Evolutionary conservation across 1,284 basidiomycete species (phyloP).

Genomic region (Sporisorium iseilematis-ciliati): DNA sequence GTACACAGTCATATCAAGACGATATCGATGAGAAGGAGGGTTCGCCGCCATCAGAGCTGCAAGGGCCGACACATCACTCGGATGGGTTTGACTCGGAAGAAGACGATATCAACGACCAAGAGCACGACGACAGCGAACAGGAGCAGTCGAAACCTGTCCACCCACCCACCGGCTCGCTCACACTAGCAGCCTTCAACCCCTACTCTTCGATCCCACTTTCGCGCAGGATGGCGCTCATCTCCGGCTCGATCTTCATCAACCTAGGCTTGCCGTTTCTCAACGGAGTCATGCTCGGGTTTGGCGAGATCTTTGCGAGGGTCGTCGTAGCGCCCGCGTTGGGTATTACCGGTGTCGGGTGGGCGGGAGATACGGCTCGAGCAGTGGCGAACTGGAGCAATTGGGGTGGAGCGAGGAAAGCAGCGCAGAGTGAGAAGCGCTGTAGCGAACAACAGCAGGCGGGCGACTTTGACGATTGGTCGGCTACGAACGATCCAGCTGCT

Average conservation of each 20-base stretch:
- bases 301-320: slow-evolving; percentile 94
- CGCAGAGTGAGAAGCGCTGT: slow-evolving; percentile 12
- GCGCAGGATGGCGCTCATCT: slow-evolving; percentile 70
- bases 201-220: slow-evolving; percentile 44
- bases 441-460: slow-evolving; percentile 14
- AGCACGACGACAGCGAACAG: slow-evolving; percentile 3
- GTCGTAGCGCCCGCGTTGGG: slow-evolving; percentile 74
- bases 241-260: slow-evolving; percentile 90
- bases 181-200: slow-evolving; percentile 58
- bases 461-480: slow-evolving; percentile 45
- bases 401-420: slow-evolving; percentile 1
- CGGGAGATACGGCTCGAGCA: slow-evolving; percentile 39
- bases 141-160: slow-evolving; percentile 15
- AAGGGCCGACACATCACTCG: slow-evolving; percentile 7
- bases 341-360: slow-evolving; percentile 44
- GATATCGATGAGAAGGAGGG: slow-evolving; percentile 41
- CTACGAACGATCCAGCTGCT: slow-evolving; percentile 10
- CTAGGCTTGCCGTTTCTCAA: slow-evolving; percentile 93
- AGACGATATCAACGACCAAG: slow-evolving; percentile 5
- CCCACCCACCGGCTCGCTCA: slow-evolving; percentile 63
- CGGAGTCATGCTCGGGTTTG: slow-evolving; percentile 97
- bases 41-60: slow-evolving; percentile 16
- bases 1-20: slow-evolving; percentile 16
- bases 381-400: slow-evolving; percentile 37
- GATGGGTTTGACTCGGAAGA: slow-evolving; percentile 16